Evolutionary conservation across 805 yeast genomes (phyloP), one percentile per base, ranked within the genome.

Genomic region (Ogataea trehaloabstinens): DNA sequence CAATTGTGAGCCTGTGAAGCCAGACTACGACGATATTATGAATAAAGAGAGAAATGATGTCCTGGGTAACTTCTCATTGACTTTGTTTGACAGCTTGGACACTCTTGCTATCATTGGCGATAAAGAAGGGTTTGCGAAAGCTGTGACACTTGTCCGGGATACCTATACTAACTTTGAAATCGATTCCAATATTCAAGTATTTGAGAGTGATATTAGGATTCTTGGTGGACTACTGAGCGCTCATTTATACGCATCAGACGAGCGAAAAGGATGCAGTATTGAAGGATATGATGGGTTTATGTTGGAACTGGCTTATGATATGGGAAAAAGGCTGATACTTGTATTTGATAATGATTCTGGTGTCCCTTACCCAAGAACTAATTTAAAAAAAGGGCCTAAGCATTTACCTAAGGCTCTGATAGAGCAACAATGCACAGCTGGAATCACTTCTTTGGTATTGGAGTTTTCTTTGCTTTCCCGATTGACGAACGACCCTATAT

Each of bases 201-300:
- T 90, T 59, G 98, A 90, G 59, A 74, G 85, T 3, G 78, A 88
- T 4, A 90, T 91, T 13, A 64, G 98, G 28, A 76, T 86, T 2
- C 55, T 90, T 19, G 98, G 98, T 0, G 88, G 95, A 0, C 66
- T 90, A 21, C 55, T 90, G 17, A 80, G 91, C 2, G 78, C 87
- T 0, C 97, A 90, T 63, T 63, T 87, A 31, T 83, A 76, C 52
- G 85, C 87, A 0, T 62, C 74, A 0, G 78, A 74, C 43, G 66
- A 65, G 1, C 53, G 67, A 2, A 61, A 60, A 33, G 82, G 78
- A 4, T 60, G 64, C 46, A 43, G 58, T 10, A 53, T 70, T 1
- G 56, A 56, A 2, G 56, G 58, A 0, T 88, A 90, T 56, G 78
- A 85, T 53, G 95, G 95, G 4, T 80, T 78, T 41, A 63, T 90